Percentiles rank a stretch among this genome's conserved stretches.
phyloP scores from a whole-genome alignment of 2,329 filamentous ascomycete species.

The Triangularia verruculosa region DNA sequence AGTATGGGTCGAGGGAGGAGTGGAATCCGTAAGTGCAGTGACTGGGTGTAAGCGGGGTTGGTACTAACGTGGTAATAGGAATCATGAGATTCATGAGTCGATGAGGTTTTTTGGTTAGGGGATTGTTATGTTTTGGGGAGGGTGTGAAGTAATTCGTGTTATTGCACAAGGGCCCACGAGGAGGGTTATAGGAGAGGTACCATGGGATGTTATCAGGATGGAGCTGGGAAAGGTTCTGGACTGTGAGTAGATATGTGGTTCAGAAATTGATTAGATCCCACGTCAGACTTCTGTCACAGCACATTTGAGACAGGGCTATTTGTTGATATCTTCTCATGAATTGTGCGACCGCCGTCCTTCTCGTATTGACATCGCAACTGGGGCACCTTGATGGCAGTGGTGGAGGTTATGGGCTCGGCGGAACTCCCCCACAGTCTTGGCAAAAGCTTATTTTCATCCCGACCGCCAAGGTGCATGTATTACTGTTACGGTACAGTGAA shows the following conservation, averaged over 20 bases:
- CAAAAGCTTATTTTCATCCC: slow-evolving; percentile 13
- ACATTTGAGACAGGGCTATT: too few relatives aligned
- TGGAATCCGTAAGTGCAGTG: slow-evolving; percentile 60
- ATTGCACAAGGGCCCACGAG: neutral
- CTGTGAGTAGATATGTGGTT: too few relatives aligned
- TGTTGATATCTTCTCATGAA: too few relatives aligned
- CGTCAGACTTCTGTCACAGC: too few relatives aligned
- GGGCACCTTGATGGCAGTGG: neutral
- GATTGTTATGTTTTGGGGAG: neutral
- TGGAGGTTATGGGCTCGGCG: neutral
- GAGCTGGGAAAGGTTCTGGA: neutral
- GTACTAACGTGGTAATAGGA: neutral
- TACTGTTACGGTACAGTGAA: neutral
- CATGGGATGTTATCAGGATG: neutral
- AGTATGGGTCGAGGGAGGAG: slow-evolving; percentile 52
- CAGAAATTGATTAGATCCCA: too few relatives aligned
- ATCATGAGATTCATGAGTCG: neutral
- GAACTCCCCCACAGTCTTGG: slow-evolving; percentile 10
- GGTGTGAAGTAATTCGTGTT: neutral
- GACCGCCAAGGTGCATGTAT: neutral
- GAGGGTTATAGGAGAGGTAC: neutral
- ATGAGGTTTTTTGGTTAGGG: neutral
- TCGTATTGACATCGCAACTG: neutral
- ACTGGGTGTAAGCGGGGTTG: neutral
- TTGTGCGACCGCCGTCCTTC: neutral